phyloP scores from a whole-genome alignment of 2,329 filamentous ascomycete species.

The Corniculantispora saksenae region DNA sequence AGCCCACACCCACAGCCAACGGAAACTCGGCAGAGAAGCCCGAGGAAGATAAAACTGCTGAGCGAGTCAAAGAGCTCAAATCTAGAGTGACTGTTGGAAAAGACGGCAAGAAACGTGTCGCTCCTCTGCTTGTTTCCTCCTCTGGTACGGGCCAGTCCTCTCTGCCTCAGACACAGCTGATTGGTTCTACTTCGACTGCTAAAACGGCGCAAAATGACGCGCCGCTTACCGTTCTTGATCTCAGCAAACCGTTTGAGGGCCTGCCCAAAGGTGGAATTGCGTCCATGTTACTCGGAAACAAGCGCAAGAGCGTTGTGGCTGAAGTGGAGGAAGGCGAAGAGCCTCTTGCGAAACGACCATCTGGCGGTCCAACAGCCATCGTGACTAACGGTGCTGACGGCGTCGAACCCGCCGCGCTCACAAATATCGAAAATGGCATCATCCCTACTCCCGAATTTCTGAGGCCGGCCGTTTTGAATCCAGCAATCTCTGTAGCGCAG shows the following conservation, averaged over 20 bases:
- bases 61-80: slow-evolving; percentile 67
- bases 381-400: slow-evolving; percentile 77
- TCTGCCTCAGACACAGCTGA: slow-evolving; percentile 82
- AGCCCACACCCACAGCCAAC: slow-evolving; percentile 39
- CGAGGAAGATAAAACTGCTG: slow-evolving; percentile 50
- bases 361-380: slow-evolving; percentile 71
- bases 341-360: slow-evolving; percentile 50
- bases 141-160: slow-evolving; percentile 86
- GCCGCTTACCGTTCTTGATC: slow-evolving; percentile 80
- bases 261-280: slow-evolving; percentile 86
- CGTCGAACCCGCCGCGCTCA: slow-evolving; percentile 70
- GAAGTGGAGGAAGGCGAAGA: slow-evolving; percentile 78
- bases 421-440: slow-evolving; percentile 59
- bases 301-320: slow-evolving; percentile 74
- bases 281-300: slow-evolving; percentile 86
- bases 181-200: slow-evolving; percentile 67
- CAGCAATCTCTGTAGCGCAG: slow-evolving; percentile 78
- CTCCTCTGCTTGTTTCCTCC: slow-evolving; percentile 86
- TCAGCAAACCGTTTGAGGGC: slow-evolving; percentile 92
- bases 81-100: slow-evolving; percentile 93
- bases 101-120: slow-evolving; percentile 94
- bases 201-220: slow-evolving; percentile 67
- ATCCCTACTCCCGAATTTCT: slow-evolving; percentile 79
- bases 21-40: slow-evolving; percentile 37
- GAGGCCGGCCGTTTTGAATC: slow-evolving; percentile 82